Evolutionary conservation across 371 early-diverging fungal species (phyloP), one percentile per base, ranked within the genome.

Genomic region (Syncephalastrum sp.): DNA sequence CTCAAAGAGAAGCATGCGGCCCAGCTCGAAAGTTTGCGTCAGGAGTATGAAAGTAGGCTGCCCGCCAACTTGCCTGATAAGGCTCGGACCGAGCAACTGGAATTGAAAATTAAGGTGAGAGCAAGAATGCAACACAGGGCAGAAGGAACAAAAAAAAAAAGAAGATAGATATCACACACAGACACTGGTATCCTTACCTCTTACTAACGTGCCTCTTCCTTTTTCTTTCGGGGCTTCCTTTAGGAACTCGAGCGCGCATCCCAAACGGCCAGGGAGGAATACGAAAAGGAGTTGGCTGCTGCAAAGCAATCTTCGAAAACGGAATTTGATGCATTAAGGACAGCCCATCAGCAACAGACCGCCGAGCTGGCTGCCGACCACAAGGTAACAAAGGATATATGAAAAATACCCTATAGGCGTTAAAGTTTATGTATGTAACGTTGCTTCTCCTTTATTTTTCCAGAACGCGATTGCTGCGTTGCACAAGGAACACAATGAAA

Each of bases 1-100:
- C 58, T 65, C 15, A 57, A 58, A 13, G 52, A 57, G 42, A 48
- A 61, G n/a, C 61, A 61, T 38, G 56, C 55, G 12, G 57, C 55
- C 12, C 59, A 63, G 38, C 47, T 53, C 14, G 59, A 59, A 8
- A 38, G 33, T 19, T 27, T 63, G 47, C 46, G 49, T 16, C 16
- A 46, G 42, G 64, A 51, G 5, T 63, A 63, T 42, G 59, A 63
- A 42, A 25, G 41, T 6, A 43, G 61, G 19, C 19, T 65, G 6
- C 44, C 42, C 38, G 52, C 54, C 6, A 42, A 61, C 17, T 27
- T 54, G 24, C 61, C 47, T 33, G 41, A 42, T 14, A 44, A 43
- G 12, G 58, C 57, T 38, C 60, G 61, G 42, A 38, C 57, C 24
- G 52, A 53, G 51, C 45, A 29, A 4, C 50, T 63, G 29, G 54